Evolutionary conservation across 2,329 filamentous ascomycete genomes (phyloP), one percentile per base, ranked within the genome.

Genomic region (Apiospora phragmitis): DNA sequence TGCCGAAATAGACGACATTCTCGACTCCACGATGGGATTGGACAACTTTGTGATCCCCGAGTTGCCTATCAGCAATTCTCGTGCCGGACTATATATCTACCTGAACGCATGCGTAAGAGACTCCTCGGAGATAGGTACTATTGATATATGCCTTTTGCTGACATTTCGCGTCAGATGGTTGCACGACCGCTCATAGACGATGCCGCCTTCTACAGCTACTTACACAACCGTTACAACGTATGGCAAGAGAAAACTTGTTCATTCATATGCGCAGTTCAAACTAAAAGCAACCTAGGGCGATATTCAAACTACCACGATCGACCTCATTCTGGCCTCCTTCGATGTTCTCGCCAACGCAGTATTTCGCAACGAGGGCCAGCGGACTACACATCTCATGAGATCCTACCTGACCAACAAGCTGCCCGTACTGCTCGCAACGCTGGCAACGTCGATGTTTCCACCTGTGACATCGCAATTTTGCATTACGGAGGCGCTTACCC

Each of bases 331-430:
- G 12, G 94, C 94, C 1, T 91, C 94, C 0, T 98, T 99, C 77
- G 95, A 98, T 76, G 88, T 97, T 6, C 85, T 99, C 21, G 93
- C 94, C 45, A 97, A 97, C 77, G 92, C 93, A 6, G 93, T 95
- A 73, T 93, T 96, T 75, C 89, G 86, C 7, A 87, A 85, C 59
- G 87, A 90, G 72, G 85, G 84, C 0, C 82, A 82, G 55, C 85
- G 85, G 70, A 84, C 86, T 7, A 93, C 93, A 70, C 91, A 94
- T 71, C 83, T 95, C 24, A 86, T 97, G 68, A 92, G 94, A 45
- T 97, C 95, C 0, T 99, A 96, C 78, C 85, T 99, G 32, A 92
- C 97, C 75, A 90, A 90, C 80, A 90, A 90, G 75, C 80, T 90
- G 21, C 88, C 88, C 1, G 76, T 90, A 12, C 81, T 90, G 1